Conservation (phyloP, 164 flowering plant genomes). For the Nymphaea colorata region DNA sequence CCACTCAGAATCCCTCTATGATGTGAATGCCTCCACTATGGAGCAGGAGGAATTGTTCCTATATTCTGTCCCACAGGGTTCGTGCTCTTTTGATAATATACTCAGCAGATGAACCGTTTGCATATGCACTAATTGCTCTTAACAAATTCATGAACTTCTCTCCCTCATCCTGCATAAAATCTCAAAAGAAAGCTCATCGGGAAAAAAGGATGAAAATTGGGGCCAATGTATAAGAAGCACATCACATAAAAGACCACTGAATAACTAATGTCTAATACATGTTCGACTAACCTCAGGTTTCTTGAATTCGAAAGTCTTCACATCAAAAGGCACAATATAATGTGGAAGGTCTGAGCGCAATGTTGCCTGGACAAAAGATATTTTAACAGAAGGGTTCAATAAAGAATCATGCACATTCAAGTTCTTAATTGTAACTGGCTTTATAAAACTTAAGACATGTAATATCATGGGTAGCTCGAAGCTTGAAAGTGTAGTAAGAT, state of each 20-base stretch:
- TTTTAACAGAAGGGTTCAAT: too few relatives aligned
- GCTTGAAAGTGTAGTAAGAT: too few relatives aligned
- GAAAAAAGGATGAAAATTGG: neutral
- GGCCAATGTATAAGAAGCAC: neutral
- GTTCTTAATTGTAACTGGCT: too few relatives aligned
- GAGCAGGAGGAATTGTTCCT: neutral
- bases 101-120: conserved; percentile 90
- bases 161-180: conserved; percentile 56
- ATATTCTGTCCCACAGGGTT: conserved; percentile 65
- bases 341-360: conserved; percentile 83
- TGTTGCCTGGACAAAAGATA: conserved; percentile 34
- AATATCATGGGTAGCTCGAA: too few relatives aligned
- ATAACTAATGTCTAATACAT: too few relatives aligned
- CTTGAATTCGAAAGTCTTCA: conserved; percentile 44
- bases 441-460: too few relatives aligned
- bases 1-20: too few relatives aligned
- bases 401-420: too few relatives aligned
- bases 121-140: conserved; percentile 84
- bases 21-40: too few relatives aligned
- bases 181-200: neutral
- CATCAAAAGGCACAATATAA: conserved; percentile 81
- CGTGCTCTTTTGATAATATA: conserved; percentile 61
- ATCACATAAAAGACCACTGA: neutral
- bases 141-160: conserved; percentile 74
- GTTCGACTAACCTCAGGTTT: conserved; percentile 64